Base-by-base conservation (phyloP, 208 protist genomes). In the Wallacemonas sp. region DNA sequence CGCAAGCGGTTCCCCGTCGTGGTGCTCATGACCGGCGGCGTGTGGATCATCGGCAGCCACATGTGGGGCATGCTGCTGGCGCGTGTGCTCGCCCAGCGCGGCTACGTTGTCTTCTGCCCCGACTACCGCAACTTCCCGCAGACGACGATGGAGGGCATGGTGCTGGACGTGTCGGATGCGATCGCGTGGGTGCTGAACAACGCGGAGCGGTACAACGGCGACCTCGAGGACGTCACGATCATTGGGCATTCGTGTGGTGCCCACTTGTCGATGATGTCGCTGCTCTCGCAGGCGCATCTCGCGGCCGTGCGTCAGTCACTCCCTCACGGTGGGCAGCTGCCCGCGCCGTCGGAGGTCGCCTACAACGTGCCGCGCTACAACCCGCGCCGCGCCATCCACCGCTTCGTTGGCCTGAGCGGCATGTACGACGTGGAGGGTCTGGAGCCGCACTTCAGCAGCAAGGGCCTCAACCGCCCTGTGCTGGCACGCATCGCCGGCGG, bases 51-150 rank as follows among this genome's bases (percentile, higher is more conserved):
- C 49, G 91, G 91, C 5, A 83, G 78, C 52, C 72, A 93, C 36
- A 71, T 93, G 27, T 96, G 91, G 88, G 80, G 73, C 39, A 81
- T 78, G 30, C 76, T 96, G 52, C 65, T 96, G n/a, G 88, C 87
- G 16, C 83, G 87, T 2, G 61, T 94, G 11, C 66, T 96, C 2
- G 78, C 88, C 11, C 68, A 77, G 32, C 77, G 88, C 38, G 92
- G 92, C 33, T 93, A 92, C 76, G 68, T 94, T 29, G 88, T 94
- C 14, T 95, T 96, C 76, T 92, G 85, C 73, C 92, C 92, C 9
- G 92, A 96, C 84, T 96, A 96, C 76, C 88, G 92, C 54, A 96
- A 96, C 81, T 96, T 95, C 64, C 92, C 92, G 30, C 88, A 95
- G 78, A 93, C 85, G 33, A 84, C 83, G 61, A 85, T 96, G 87